These are phyloP conservation scores for Ascochyta pisi DNA, from an alignment of 2,329 filamentous ascomycete species.

Conservation along the genomic window DNA sequence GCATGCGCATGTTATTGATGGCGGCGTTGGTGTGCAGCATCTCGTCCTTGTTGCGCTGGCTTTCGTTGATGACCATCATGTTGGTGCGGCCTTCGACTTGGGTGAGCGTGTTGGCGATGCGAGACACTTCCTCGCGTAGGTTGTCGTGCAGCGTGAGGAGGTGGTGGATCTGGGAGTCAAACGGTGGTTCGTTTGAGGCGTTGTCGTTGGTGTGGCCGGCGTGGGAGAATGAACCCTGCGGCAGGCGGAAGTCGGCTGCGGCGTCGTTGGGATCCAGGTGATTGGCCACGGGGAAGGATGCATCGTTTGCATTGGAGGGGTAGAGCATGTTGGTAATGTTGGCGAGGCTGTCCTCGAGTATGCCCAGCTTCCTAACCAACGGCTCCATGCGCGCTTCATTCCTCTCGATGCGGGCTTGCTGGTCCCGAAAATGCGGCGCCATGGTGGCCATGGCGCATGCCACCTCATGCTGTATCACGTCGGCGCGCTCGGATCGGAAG, in stretches of 20 bases:
- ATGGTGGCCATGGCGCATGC: slow-evolving; percentile 56
- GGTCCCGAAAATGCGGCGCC: slow-evolving; percentile 52
- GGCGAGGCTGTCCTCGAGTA: slow-evolving; percentile 54
- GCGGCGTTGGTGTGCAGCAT: slow-evolving; percentile 67
- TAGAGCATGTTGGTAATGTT: slow-evolving; percentile 54
- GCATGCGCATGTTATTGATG: slow-evolving; percentile 64
- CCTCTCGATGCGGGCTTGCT: slow-evolving; percentile 53
- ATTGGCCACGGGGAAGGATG: slow-evolving; percentile 42
- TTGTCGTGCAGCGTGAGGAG: slow-evolving; percentile 67
- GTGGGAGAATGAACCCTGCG: slow-evolving; percentile 44
- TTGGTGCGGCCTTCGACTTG: slow-evolving; percentile 67
- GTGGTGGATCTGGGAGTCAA: slow-evolving; percentile 61
- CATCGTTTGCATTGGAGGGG: slow-evolving; percentile 41
- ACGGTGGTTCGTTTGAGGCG: slow-evolving; percentile 45
- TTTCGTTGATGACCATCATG: slow-evolving; percentile 70
- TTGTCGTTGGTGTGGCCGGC: slow-evolving; percentile 32
- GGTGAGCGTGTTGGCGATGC: slow-evolving; percentile 61
- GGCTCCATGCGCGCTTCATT: slow-evolving; percentile 53
- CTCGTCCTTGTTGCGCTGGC: slow-evolving; percentile 66
- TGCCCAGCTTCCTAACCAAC: slow-evolving; percentile 53
- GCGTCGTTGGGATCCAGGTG: slow-evolving; percentile 43
- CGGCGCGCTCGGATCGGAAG: slow-evolving; percentile 47
- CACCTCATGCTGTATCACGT: slow-evolving; percentile 50
- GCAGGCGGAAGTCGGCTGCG: slow-evolving; percentile 44
- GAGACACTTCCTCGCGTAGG: slow-evolving; percentile 65